Evolutionary conservation across 1,284 basidiomycete genomes (phyloP), one percentile per base, ranked within the genome.

Genomic region (Ustilago nuda): DNA sequence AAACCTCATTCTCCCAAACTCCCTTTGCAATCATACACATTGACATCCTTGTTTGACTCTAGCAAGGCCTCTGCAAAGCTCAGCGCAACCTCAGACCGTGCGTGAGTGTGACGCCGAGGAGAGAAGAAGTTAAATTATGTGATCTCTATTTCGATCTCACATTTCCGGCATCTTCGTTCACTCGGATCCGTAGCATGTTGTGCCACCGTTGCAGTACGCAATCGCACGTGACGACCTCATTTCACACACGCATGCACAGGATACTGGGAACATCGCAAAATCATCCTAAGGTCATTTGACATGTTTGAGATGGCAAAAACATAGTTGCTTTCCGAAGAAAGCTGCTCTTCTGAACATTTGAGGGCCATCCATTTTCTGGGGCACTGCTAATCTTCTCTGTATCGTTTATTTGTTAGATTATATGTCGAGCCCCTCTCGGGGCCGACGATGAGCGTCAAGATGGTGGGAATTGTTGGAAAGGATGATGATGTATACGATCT

Each of bases 381-480:
- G 48, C 58, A 66, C 19, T 66, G 69, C 69, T 72, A 66, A 71
- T 71, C 68, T 71, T 71, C 68, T 71, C 68, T 71, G 68, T 71
- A 71, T 71, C 68, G 68, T 71, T 71, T 71, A 71, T 71, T 71
- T 71, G 61, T 71, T 71, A 71, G 68, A 71, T 71, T 63, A 71
- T 71, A 72, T 72, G 69, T 72, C 69, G 53, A 71, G 69, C 69
- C 69, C 69, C 69, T 72, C 32, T 66, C 69, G 63, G 69, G 69
- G 69, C 69, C 69, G 63, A 72, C 69, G 58, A 5, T 1, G 15
- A 39, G 11, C 4, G 12, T 8, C 23, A 2, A 2, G 17, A n/a
- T 4, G 17, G 17, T 33, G 17, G n/a, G 1, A 17, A 11, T 41
- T 9, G 6, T 15, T 13, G 2, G 6, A 15, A 43, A n/a, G 48